Percentiles rank a stretch among this genome's conserved stretches.
Evolutionary conservation across 495 filamentous ascomycete species (phyloP).

Genomic region (Podospora fimiseda): DNA sequence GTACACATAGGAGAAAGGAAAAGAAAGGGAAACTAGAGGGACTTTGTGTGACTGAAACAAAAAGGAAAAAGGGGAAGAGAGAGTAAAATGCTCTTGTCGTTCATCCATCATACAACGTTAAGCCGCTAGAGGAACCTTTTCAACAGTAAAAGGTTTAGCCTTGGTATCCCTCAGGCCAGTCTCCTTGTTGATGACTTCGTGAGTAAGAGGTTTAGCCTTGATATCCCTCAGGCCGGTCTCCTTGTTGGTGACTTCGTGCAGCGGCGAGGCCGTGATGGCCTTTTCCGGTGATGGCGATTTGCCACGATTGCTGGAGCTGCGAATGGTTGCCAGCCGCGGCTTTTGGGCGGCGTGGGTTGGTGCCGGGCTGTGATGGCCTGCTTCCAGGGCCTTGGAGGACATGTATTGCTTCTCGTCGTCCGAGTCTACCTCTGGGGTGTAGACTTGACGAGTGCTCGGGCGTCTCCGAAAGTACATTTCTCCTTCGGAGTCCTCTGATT

Average conservation of each 20-base stretch:
- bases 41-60: no score
- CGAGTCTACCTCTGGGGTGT: conserved; percentile 19
- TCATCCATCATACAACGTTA: no score
- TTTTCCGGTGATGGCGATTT: conserved; percentile 4
- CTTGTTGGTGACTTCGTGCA: conserved; percentile 9
- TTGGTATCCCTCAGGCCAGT: no score
- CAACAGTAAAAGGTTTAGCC: no score
- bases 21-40: no score
- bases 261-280: neutral
- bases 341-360: conserved; percentile 24
- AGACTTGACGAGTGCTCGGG: conserved; percentile 15
- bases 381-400: conserved; percentile 17
- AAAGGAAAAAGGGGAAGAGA: no score
- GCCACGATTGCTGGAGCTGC: conserved; percentile 21
- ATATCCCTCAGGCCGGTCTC: neutral
- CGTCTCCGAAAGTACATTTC: conserved; percentile 15
- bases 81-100: no score
- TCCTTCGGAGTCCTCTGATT: conserved; percentile 30
- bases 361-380: conserved; percentile 9
- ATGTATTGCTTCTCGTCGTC: conserved; percentile 25
- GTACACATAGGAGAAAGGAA: no score
- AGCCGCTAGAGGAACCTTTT: no score
- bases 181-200: no score
- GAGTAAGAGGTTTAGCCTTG: neutral
- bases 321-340: conserved; percentile 31